phyloP scores from a whole-genome alignment of 1,284 basidiomycete genomes.

The Athelia psychrophila region DNA sequence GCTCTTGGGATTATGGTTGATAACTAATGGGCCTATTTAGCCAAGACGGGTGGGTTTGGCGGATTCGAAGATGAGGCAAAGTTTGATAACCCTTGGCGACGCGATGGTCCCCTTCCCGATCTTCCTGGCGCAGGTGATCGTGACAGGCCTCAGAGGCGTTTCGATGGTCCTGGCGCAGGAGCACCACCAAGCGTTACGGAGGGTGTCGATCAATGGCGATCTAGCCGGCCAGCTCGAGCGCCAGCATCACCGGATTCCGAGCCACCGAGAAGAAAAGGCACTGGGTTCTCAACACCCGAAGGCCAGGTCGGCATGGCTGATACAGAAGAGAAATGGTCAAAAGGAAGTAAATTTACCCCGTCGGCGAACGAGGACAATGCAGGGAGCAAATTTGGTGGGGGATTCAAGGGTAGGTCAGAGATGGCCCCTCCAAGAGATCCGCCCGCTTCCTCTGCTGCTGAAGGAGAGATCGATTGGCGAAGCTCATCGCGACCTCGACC shows the following conservation, averaged over 20 bases:
- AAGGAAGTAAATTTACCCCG: constrained; percentile 70
- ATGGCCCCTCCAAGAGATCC: constrained; percentile 47
- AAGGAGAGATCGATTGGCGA: constrained; percentile 67
- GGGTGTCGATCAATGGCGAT: constrained; percentile 66
- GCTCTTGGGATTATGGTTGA: not conserved
- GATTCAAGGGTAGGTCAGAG: constrained; percentile 46
- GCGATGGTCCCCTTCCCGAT: constrained; percentile 84
- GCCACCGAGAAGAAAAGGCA: constrained; percentile 49
- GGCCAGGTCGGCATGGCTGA: constrained; percentile 60
- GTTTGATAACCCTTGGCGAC: constrained; percentile 81
- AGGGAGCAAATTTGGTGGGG: constrained; percentile 47
- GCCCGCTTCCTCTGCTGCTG: constrained; percentile 18
- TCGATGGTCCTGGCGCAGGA: constrained; percentile 51
- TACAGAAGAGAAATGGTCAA: constrained; percentile 71
- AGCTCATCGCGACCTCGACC: constrained; percentile 37
- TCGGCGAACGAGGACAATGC: constrained; percentile 36
- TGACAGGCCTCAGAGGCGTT: constrained; percentile 61
- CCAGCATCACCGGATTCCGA: constrained; percentile 41
- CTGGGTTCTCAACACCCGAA: constrained; percentile 52
- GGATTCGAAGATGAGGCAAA: constrained; percentile 65
- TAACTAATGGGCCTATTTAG: constrained; percentile 31
- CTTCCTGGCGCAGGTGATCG: constrained; percentile 38
- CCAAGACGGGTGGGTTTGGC: constrained; percentile 73
- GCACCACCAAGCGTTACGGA: constrained; percentile 53
- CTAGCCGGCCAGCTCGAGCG: constrained; percentile 47